Evolutionary conservation across 2,329 filamentous ascomycete genomes (phyloP).

Genomic region (Neofusicoccum parvum): DNA sequence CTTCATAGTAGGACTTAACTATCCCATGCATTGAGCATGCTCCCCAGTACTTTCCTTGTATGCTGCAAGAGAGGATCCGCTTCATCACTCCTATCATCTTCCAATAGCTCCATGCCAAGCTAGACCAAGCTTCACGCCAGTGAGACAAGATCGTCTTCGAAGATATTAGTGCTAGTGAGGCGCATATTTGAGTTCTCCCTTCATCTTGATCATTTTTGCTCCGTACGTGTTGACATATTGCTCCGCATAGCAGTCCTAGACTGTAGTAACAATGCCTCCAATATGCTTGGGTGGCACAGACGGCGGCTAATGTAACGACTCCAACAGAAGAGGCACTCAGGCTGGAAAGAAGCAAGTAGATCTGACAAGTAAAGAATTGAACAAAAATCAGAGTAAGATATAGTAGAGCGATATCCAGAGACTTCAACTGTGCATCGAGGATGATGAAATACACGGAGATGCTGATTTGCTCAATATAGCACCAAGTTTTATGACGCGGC

Average conservation of each 20-base stretch:
- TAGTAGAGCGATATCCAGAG: not conserved
- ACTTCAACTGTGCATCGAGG: not conserved
- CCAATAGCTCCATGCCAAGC: conserved; percentile 44
- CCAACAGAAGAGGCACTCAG: conserved; percentile 74
- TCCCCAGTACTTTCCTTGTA: not conserved
- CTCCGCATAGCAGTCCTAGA: conserved; percentile 61
- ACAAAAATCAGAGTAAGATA: not conserved
- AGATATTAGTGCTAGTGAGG: conserved; percentile 50
- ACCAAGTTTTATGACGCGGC: not conserved
- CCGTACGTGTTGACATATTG: conserved; percentile 38
- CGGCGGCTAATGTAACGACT: conserved; percentile 64
- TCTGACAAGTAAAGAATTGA: not conserved
- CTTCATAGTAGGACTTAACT: not conserved
- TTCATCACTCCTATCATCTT: not conserved
- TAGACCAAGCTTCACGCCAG: conserved; percentile 42
- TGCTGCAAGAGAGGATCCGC: not conserved
- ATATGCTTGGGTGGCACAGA: conserved; percentile 53
- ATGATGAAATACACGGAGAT: not conserved
- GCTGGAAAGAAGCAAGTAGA: conserved; percentile 56
- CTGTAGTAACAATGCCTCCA: conserved; percentile 55
- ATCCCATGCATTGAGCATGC: not conserved
- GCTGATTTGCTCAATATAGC: not conserved
- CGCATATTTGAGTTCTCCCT: conserved; percentile 63
- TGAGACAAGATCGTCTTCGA: conserved; percentile 43
- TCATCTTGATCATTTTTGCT: conserved; percentile 25